Evolutionary conservation across 2,329 filamentous ascomycete species (phyloP), one percentile per base, ranked within the genome.

Genomic region (Pseudogymnoascus sp.): DNA sequence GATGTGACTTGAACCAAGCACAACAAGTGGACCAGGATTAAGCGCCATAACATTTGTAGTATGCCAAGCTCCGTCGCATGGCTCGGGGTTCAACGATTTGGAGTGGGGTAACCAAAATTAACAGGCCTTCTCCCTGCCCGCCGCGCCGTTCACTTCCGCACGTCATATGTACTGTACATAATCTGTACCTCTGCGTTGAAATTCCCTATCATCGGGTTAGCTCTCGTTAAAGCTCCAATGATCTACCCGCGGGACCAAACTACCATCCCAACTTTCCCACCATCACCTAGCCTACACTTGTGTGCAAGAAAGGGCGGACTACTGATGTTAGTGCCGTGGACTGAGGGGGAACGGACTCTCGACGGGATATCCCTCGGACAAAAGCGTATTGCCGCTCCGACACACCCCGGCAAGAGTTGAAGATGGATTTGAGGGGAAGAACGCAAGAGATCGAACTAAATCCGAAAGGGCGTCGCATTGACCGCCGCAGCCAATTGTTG

Each of bases 81-180:
- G 45, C 45, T 52, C 45, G 45, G 25, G 43, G 45, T 52, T 52
- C 45, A 49, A 52, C 23, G 25, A 52, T 52, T 52, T 16, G 45
- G 14, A 31, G 45, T 52, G 45, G 45, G 45, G 45, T 49, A 49
- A 49, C 11, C 11, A 28, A 21, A 41, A 49, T 49, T 23, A 49
- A 28, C 23, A 49, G 43, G 43, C 43, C 43, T 9, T 49, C 5
- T 49, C 43, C 43, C 43, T 49, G 43, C 43, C 41, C 43, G 23
- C 23, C 23, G 23, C 14, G 23, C 43, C 43, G 43, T 49, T 49
- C 43, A 49, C 43, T 49, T 49, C 43, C 43, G 43, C 43, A 49
- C 43, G 43, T 49, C 43, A 49, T 49, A 49, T n/a, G 43, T 49
- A 49, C 43, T 28, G 43, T 49, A 49, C 43, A 28, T 49, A 49